Percentiles rank a stretch among this genome's conserved stretches.
Conservation (phyloP, 1,284 basidiomycete species). For the Phylloporus sp. region DNA sequence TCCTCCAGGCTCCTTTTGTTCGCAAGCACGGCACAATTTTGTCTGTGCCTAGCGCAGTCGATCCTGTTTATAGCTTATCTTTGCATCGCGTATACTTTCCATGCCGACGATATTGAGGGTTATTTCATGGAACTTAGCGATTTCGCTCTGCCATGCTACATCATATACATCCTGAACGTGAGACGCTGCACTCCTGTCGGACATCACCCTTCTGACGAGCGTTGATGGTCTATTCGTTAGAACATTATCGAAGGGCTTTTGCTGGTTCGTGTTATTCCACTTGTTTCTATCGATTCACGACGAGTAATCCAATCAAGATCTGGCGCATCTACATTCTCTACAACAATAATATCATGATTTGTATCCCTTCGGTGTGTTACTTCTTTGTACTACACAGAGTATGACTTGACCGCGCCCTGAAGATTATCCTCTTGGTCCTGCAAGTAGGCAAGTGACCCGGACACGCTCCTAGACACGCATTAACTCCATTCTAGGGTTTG, state of each 20-base stretch:
- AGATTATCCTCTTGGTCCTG: slow-evolving; percentile 18
- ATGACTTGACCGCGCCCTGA: neutral
- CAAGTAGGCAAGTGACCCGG: slow-evolving; percentile 18
- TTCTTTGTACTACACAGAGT: neutral
- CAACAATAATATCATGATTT: slow-evolving; percentile 12
- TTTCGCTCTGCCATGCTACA: slow-evolving; percentile 22
- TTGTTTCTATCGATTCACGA: neutral
- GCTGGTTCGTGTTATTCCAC: slow-evolving; percentile 15
- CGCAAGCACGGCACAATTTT: slow-evolving; percentile 20
- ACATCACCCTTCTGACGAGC: neutral
- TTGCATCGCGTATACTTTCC: slow-evolving; percentile 9
- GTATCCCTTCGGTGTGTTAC: slow-evolving; percentile 25
- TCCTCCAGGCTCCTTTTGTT: slow-evolving; percentile 14
- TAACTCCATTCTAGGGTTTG: slow-evolving; percentile 6
- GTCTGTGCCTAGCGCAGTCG: slow-evolving; percentile 18
- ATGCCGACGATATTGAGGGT: neutral
- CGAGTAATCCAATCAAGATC: slow-evolving; percentile 16
- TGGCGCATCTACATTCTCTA: slow-evolving; percentile 30
- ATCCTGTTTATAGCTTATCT: slow-evolving; percentile 15
- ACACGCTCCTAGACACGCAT: too few relatives aligned
- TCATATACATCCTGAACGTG: slow-evolving; percentile 24
- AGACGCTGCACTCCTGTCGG: neutral
- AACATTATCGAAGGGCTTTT: slow-evolving; percentile 22
- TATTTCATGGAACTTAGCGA: slow-evolving; percentile 13
- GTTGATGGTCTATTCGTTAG: slow-evolving; percentile 9